Evolutionary conservation across 371 early-diverging fungal genomes (phyloP).

Genomic region (Saksenaea vasiformis): DNA sequence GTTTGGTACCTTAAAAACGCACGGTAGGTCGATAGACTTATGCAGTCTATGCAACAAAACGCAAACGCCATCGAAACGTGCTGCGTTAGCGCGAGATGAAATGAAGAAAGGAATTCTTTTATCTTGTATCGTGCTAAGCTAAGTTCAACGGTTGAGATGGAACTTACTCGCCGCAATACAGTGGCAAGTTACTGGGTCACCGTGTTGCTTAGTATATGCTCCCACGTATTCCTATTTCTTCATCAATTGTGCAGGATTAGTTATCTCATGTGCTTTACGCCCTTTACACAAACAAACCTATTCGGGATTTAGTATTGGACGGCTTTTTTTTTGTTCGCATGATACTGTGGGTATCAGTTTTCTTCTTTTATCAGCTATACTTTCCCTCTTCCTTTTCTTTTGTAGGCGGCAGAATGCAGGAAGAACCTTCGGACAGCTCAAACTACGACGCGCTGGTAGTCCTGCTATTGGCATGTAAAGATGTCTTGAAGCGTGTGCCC

Average conservation of each 20-base stretch:
- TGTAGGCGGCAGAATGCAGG: background rate
- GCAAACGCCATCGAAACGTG: too few species aligned
- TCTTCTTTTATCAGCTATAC: background rate
- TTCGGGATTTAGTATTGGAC: background rate
- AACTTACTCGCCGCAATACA: too few species aligned
- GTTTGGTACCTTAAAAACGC: too few species aligned
- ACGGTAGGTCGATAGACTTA: too few species aligned
- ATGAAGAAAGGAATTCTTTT: too few species aligned
- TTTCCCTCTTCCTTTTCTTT: background rate
- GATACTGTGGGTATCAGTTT: background rate
- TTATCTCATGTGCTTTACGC: background rate
- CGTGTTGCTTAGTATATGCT: too few species aligned
- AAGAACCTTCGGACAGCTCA: background rate
- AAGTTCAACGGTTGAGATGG: too few species aligned
- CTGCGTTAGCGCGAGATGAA: too few species aligned
- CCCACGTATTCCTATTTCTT: too few species aligned
- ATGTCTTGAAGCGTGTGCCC: background rate
- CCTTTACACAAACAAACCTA: background rate
- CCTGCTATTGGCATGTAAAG: background rate
- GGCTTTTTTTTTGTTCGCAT: conserved; percentile 5
- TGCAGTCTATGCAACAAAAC: too few species aligned
- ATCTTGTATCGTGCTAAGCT: too few species aligned
- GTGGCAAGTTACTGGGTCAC: too few species aligned
- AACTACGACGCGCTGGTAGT: background rate
- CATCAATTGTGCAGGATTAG: background rate